phyloP scores from a whole-genome alignment of 495 filamentous ascomycete genomes.

The Immersiella caudata region DNA sequence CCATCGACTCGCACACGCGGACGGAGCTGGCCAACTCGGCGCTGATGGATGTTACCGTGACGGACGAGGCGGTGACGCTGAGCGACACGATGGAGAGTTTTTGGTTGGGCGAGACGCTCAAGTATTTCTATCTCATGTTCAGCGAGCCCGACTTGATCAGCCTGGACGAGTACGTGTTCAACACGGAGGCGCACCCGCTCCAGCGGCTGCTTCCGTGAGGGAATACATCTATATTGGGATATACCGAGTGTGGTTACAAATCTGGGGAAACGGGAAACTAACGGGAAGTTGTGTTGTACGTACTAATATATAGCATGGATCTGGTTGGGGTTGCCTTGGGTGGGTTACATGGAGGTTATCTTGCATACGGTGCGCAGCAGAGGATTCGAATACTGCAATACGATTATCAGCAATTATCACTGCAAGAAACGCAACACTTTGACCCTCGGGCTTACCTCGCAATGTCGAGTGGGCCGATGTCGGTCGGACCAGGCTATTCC shows the following conservation, averaged over 20 bases:
- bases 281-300: not conserved
- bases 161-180: constrained; percentile 78
- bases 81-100: constrained; percentile 57
- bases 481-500: no score
- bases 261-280: no score
- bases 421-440: not conserved
- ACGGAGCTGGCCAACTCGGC: constrained; percentile 57
- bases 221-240: not conserved
- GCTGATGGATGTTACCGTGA: constrained; percentile 44
- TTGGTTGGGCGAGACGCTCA: constrained; percentile 54
- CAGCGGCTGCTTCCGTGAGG: constrained; percentile 38
- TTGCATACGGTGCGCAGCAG: no score
- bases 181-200: constrained; percentile 85
- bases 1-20: constrained; percentile 50
- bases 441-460: no score
- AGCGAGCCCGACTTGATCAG: constrained; percentile 68
- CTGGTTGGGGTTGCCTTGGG: no score
- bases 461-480: no score
- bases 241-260: no score
- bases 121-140: constrained; percentile 78
- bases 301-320: no score
- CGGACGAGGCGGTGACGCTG: constrained; percentile 30
- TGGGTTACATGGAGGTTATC: no score
- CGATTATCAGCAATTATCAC: no score
- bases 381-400: no score